Conservation (phyloP, 208 protist genomes). For the Trypanosomatidae sp. region DNA sequence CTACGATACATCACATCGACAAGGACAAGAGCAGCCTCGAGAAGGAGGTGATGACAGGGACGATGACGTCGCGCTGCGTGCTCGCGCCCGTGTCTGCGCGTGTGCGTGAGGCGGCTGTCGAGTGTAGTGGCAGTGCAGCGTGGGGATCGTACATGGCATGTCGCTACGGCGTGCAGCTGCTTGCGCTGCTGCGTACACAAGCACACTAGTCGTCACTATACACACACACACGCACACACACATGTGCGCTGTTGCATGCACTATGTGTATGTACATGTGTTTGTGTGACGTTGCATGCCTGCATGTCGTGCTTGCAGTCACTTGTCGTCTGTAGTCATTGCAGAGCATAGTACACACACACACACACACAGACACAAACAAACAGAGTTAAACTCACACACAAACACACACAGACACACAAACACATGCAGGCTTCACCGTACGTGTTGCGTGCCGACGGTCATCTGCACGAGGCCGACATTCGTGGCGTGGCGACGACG, state of each 20-base stretch:
- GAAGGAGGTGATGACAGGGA: not conserved
- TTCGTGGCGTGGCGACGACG: constrained; percentile 26
- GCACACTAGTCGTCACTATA: too few relatives aligned
- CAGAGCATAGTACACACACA: not conserved
- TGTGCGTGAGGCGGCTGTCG: constrained; percentile 11
- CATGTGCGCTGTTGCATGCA: too few relatives aligned
- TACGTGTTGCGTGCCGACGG: constrained; percentile 51
- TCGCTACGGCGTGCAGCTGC: constrained; percentile 45
- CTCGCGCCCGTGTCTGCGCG: too few relatives aligned
- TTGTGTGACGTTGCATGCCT: too few relatives aligned
- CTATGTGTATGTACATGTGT: too few relatives aligned
- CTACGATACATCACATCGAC: not conserved
- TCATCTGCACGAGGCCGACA: constrained; percentile 28
- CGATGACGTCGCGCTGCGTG: too few relatives aligned
- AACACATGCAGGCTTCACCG: not conserved
- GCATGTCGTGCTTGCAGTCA: not conserved
- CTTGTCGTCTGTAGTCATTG: not conserved
- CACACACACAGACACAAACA: not conserved
- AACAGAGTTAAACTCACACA: not conserved
- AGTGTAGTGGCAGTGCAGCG: constrained; percentile 15
- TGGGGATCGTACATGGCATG: constrained; percentile 48
- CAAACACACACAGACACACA: not conserved
- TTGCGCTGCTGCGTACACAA: constrained; percentile 4
- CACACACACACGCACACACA: too few relatives aligned
- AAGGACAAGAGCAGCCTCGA: not conserved